Evolutionary conservation across 1,284 basidiomycete genomes (phyloP).

Genomic region (Tremellales sp.): DNA sequence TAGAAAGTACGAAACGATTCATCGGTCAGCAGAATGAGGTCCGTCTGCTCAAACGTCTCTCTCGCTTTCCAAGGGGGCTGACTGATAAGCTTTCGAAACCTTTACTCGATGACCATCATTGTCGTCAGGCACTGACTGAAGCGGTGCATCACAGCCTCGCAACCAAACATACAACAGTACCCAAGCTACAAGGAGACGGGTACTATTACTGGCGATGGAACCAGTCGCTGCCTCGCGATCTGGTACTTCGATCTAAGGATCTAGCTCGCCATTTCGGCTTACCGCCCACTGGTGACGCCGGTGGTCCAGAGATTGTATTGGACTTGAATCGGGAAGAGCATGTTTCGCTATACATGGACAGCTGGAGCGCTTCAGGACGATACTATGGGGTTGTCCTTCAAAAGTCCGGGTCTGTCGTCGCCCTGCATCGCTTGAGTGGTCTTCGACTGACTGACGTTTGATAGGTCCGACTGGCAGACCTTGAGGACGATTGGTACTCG

Average conservation of each 20-base stretch:
- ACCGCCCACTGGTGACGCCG: conserved; percentile 1
- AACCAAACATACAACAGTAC: conserved; percentile 10
- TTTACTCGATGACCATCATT: conserved; percentile 6
- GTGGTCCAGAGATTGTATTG: conserved; percentile 14
- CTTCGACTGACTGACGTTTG: no score
- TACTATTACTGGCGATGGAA: conserved; percentile 20
- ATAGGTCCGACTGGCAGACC: conserved; percentile 19
- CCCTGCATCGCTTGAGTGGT: no score
- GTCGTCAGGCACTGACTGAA: conserved; percentile 9
- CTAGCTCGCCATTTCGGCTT: conserved; percentile 12
- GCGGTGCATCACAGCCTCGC: conserved; percentile 9
- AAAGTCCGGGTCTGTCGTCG: conserved; percentile 15
- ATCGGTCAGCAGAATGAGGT: conserved; percentile 14
- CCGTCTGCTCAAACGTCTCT: no score
- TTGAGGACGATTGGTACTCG: conserved; percentile 12
- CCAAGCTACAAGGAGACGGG: conserved; percentile 14
- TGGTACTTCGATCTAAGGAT: conserved; percentile 12
- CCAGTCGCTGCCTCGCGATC: conserved; percentile 12
- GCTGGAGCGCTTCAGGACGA: conserved; percentile 12
- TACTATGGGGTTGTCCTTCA: conserved; percentile 13
- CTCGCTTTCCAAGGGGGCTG: no score
- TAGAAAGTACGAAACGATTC: conserved; percentile 5
- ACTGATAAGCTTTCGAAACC: conserved; percentile 11
- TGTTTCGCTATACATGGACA: conserved; percentile 12
- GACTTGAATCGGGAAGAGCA: conserved; percentile 15